Base-by-base conservation (phyloP, 2,329 filamentous ascomycete species). In the Fusarium scirpi region DNA sequence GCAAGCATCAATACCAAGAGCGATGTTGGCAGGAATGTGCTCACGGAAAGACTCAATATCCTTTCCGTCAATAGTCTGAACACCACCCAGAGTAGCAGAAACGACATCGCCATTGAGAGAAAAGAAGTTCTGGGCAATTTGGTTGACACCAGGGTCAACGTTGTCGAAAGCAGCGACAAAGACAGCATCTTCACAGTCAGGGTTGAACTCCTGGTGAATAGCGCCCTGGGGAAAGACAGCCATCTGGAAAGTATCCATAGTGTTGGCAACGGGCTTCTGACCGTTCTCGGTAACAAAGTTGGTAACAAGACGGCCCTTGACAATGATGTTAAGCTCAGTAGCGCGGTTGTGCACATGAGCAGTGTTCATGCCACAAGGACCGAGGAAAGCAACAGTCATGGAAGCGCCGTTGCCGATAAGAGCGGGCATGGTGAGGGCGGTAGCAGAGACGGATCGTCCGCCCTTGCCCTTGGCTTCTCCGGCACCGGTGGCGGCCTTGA, bases 181-280 rank as follows among this genome's bases (percentile, higher is more conserved):
- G 9, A 83, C 80, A 22, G 84, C 79, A 20, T 81, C 78, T 43
- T 80, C 78, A 72, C 85, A 86, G 61, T 83, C 80, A 4, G 85
- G 84, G 75, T 87, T 87, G 75, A 83, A 86, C 66, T 86, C 82
- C 4, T 82, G 81, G 70, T 87, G 85, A 12, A 86, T 78, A 5
- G 82, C 80, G 8, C 85, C 85, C 68, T 84, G 80, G 4, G 84
- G 84, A 74, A 87, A 86, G 12, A 85, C 80, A 15, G 81, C 78
- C 80, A 85, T 85, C 65, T 85, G 80, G 63, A 78, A 82, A 6
- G 74, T 76, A 5, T 74, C 71, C 55, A 85, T 73, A 40, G 77
- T 80, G 69, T 81, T 82, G 53, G 69, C 70, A 52, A 83, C 79
- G 25, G 80, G 76, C 76, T 65, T 65, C 1, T 22, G 51, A 1